These are phyloP conservation scores for Fusarium annulatum DNA, from an alignment of 2,329 filamentous ascomycete species.

Conservation along the genomic window DNA sequence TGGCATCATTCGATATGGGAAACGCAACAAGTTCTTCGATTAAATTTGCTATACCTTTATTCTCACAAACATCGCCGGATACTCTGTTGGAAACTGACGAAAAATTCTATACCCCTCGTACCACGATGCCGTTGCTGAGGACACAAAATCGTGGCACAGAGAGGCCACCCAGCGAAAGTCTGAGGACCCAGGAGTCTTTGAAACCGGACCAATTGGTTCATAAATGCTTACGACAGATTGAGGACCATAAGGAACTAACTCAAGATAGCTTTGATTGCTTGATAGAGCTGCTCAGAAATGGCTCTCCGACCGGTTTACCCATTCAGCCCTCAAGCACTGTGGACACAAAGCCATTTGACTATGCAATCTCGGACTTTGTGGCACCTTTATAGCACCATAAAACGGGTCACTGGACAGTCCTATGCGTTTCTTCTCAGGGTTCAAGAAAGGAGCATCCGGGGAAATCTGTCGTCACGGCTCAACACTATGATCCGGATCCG, in stretches of 20 bases:
- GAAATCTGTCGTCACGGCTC: neutral
- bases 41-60: neutral
- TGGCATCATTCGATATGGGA: accelerated
- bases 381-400: neutral
- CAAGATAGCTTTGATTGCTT: neutral
- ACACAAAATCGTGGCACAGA: neutral
- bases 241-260: neutral
- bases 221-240: neutral
- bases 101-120: neutral
- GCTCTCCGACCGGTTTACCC: neutral
- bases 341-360: neutral
- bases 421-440: neutral
- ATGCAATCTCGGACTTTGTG: neutral
- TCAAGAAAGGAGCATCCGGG: neutral
- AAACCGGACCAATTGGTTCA: neutral
- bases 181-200: neutral
- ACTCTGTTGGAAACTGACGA: neutral
- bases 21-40: neutral
- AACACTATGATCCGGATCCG: neutral
- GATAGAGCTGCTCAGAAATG: neutral
- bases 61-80: neutral
- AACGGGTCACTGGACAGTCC: neutral
- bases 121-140: neutral
- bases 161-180: neutral
- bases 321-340: neutral